phyloP scores from a whole-genome alignment of 106 monocot genomes.

The Acanthochlamys bracteata region DNA sequence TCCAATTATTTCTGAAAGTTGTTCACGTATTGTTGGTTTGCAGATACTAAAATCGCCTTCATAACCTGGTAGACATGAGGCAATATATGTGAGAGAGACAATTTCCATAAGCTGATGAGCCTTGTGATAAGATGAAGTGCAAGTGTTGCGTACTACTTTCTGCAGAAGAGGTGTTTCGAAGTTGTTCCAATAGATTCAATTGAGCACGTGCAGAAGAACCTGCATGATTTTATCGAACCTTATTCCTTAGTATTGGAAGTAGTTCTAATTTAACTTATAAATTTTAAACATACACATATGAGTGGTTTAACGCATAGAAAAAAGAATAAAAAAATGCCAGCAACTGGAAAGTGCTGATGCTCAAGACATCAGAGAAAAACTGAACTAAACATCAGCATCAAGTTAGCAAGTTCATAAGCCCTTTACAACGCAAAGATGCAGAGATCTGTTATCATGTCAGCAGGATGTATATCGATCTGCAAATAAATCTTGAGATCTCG shows the following conservation, averaged over 20 bases:
- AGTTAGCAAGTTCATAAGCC: no score
- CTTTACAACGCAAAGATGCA: no score
- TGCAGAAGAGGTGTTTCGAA: constrained; percentile 33
- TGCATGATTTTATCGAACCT: constrained; percentile 6
- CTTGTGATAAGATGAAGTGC: background rate
- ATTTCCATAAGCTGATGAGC: background rate
- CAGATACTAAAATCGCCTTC: constrained; percentile 13
- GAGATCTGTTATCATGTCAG: no score
- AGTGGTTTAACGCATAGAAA: no score
- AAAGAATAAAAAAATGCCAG: no score
- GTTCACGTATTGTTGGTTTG: constrained; percentile 58
- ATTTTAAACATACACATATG: no score
- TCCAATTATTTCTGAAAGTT: constrained; percentile 44
- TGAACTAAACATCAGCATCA: no score
- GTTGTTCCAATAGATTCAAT: constrained; percentile 76
- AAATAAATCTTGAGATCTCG: no score
- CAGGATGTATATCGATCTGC: no score
- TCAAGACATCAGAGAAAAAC: no score
- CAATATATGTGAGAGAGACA: background rate
- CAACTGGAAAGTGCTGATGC: no score
- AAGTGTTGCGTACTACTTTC: constrained; percentile 25
- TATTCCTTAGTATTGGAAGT: no score
- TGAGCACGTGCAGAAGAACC: constrained; percentile 63
- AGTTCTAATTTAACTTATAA: background rate
- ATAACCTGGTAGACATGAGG: constrained; percentile 21